Base-by-base conservation (phyloP, 1,284 basidiomycete species). In the Inonotus hispidus region DNA sequence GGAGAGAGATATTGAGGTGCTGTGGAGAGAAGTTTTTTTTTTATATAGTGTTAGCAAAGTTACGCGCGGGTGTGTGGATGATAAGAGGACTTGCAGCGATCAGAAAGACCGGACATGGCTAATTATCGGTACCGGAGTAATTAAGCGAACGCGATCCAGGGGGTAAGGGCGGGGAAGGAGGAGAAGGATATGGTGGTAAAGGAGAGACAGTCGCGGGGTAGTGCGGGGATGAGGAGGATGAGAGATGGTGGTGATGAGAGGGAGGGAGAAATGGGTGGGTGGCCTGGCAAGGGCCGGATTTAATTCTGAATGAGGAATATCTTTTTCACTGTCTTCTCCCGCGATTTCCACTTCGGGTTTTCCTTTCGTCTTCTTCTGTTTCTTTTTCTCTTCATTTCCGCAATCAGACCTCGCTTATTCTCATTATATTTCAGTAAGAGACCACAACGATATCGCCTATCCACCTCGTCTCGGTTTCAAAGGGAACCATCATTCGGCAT, bases 1-100 rank as follows among this genome's bases (percentile, higher is more conserved):
- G 84, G 73, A 38, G 88, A 92, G 66, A 95, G 84, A 74, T 92
- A 94, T 55, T 74, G 78, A 4, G 88, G 87, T 59, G 82, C 82
- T 82, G 35, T 32, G 11, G 39, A 39, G 32, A 32, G 8, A 32
- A 32, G 32, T 32, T 32, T 32, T 32, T 32, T 39, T 45, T 21
- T 38, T 29, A 10, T 35, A 7, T 23, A 21, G 39, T 54, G 53
- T 37, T 43, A 46, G 25, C 56, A 41, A 23, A 43, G 32, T 32
- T 32, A 39, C 50, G 62, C 21, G 60, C 61, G 23, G 46, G 54
- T 16, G 35, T 52, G 21, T 35, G 11, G 21, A 13, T 25, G n/a
- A 35, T 35, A 50, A 52, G 35, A 43, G 41, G 32, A 39, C 61
- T 29, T 35, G 59, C 61, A 27, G 29, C 49, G 61, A 29, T 62